Conservation (phyloP, 257 asterid species). For the Jacaranda copaia region DNA sequence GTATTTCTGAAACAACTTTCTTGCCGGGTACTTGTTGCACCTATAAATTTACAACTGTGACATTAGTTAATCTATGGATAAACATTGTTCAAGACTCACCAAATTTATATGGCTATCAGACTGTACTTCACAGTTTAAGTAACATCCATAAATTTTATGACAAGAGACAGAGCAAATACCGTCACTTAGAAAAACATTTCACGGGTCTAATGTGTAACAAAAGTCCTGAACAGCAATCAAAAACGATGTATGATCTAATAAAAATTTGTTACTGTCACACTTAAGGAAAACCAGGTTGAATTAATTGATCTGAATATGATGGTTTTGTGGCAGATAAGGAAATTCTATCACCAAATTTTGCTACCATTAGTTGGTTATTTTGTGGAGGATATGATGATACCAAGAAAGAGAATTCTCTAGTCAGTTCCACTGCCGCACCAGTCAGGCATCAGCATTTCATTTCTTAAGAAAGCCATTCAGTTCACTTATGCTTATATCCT, state of each 20-base stretch:
- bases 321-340: not conserved
- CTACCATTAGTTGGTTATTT: not conserved
- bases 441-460: slow-evolving; percentile 1
- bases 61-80: slow-evolving; percentile 26
- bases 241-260: not conserved
- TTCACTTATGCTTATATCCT: slow-evolving; percentile 10
- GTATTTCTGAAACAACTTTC: slow-evolving; percentile 88
- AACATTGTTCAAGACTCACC: slow-evolving; percentile 16
- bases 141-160: not conserved
- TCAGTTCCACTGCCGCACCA: slow-evolving; percentile 14
- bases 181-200: not conserved
- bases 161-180: slow-evolving; percentile 18
- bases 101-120: slow-evolving; percentile 12
- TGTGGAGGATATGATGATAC: not conserved
- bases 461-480: slow-evolving; percentile 9
- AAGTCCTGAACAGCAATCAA: not conserved
- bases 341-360: not conserved
- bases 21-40: slow-evolving; percentile 71
- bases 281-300: not conserved
- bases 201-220: not conserved
- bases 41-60: slow-evolving; percentile 43
- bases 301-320: not conserved
- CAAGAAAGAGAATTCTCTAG: slow-evolving; percentile 7
- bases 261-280: slow-evolving; percentile 2
- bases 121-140: slow-evolving; percentile 27